A percentile compares a stretch with the other conserved stretches of the same genome.
Conservation (phyloP, 2,329 filamentous ascomycete genomes). For the Cercospora sojina region DNA sequence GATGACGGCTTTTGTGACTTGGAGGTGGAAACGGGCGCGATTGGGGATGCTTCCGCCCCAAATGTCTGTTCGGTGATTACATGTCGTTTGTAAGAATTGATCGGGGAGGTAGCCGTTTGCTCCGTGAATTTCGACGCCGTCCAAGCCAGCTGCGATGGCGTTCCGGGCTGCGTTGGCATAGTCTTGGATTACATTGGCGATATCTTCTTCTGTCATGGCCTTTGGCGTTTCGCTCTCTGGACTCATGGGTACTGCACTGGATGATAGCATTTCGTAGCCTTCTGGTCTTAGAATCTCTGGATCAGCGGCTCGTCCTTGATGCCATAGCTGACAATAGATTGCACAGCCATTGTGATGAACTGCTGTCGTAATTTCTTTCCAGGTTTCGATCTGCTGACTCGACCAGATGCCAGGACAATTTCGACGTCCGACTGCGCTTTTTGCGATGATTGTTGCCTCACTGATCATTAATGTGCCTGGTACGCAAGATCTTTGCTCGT, state of each 20-base stretch:
- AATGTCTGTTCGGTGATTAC: conserved; percentile 52
- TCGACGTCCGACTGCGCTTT: conserved; percentile 27
- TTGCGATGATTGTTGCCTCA: conserved; percentile 39
- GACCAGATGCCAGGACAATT: conserved; percentile 36
- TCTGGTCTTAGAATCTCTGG: conserved; percentile 23
- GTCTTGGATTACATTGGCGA: conserved; percentile 40
- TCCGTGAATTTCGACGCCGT: conserved; percentile 54
- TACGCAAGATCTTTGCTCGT: conserved; percentile 33
- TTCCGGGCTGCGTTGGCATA: conserved; percentile 50
- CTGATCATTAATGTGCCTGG: conserved; percentile 37
- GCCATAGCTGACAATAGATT: conserved; percentile 49
- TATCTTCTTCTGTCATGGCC: conserved; percentile 47
- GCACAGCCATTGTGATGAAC: conserved; percentile 52
- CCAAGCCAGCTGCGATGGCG: conserved; percentile 58
- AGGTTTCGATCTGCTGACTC: conserved; percentile 46
- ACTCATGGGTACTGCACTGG: not conserved
- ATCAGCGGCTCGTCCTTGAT: conserved; percentile 50
- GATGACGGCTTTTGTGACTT: conserved; percentile 52
- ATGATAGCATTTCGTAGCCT: not conserved
- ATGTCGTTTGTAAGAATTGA: conserved; percentile 53
- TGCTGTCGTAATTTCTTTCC: conserved; percentile 52
- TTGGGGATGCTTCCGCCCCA: conserved; percentile 55
- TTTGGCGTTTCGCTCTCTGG: conserved; percentile 4
- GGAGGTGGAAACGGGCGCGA: conserved; percentile 56
- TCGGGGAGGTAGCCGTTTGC: conserved; percentile 55